Evolutionary conservation across 2,329 filamentous ascomycete genomes (phyloP), one percentile per base, ranked within the genome.

Genomic region (Exophiala spinifera): DNA sequence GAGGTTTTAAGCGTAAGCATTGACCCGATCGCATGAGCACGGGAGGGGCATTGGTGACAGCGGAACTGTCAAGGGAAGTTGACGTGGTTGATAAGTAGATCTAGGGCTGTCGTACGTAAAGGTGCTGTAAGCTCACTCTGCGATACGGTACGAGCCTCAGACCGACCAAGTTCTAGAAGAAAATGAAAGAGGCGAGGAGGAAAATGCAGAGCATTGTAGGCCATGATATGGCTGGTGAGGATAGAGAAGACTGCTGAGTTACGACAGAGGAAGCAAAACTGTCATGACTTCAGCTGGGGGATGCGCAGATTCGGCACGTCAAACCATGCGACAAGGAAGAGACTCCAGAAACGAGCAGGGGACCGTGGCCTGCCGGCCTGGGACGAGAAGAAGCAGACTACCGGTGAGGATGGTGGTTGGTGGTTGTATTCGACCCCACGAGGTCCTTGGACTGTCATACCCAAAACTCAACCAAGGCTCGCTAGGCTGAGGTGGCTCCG

Each of bases 301-400:
- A 49, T 53, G 54, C 49, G 48, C 42, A 44, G 28, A 31, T 56
- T 51, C 55, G 44, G 43, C 11, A 54, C 19, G 56, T 55, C 51
- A 55, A 53, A 58, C 56, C 52, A n/a, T n/a, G 31, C 28, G 51
- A 54, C 57, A 57, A 47, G 57, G 55, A 50, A 57, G 20, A 45
- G 33, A 46, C 57, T 31, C 48, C 47, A 20, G 56, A 47, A 21
- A 37, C 45, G 47, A 33, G 25, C 36, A 33, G 37, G 45, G 43
- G 54, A 42, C 39, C 44, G 34, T 40, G 47, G 53, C 10, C 7
- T 31, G 28, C 37, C 33, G 28, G 28, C 34, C 40, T 45, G 40
- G 55, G 44, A 55, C 54, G 47, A 56, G 54, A 44, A 49, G 17
- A 39, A 10, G 21, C 17, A 47, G 34, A 34, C n/a, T 36, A 21